Conservation (phyloP, 345 rosid genomes). For the Boechera stricta region DNA sequence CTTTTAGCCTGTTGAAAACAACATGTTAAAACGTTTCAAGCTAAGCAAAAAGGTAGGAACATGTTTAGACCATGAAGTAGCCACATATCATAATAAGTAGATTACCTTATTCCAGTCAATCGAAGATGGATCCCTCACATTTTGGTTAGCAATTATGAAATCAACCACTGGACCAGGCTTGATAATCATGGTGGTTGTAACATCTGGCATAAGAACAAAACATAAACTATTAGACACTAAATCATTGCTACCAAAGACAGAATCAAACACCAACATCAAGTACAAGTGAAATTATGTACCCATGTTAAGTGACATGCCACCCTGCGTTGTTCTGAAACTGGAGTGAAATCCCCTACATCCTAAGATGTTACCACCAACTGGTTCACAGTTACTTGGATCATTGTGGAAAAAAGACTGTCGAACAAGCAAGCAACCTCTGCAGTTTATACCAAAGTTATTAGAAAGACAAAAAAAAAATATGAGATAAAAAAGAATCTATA, state of each 20-base stretch:
- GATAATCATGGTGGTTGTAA: slow-evolving; percentile 88
- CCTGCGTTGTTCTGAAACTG: slow-evolving; percentile 82
- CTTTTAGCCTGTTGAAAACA: slow-evolving; percentile 66
- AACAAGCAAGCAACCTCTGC: slow-evolving; percentile 65
- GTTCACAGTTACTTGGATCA: slow-evolving; percentile 69
- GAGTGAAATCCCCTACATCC: slow-evolving; percentile 90
- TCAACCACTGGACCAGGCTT: slow-evolving; percentile 85
- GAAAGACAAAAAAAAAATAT: background rate
- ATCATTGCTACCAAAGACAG: background rate
- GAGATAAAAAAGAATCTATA: background rate
- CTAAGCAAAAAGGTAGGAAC: background rate
- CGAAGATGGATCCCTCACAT: slow-evolving; percentile 60
- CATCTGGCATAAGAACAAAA: slow-evolving; percentile 55
- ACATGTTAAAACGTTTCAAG: background rate
- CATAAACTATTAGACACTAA: slow-evolving; percentile 12
- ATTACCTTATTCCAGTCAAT: slow-evolving; percentile 86
- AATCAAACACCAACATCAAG: slow-evolving; percentile 3
- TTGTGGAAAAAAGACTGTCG: slow-evolving; percentile 85
- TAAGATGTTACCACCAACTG: slow-evolving; percentile 80
- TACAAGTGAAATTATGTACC: slow-evolving; percentile 49
- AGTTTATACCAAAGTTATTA: background rate
- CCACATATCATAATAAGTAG: background rate
- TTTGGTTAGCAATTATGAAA: slow-evolving; percentile 70
- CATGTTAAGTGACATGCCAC: slow-evolving; percentile 89
- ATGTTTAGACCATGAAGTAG: background rate